phyloP scores from a whole-genome alignment of 805 yeast species.

The Wickerhamomyces strasburgensis region DNA sequence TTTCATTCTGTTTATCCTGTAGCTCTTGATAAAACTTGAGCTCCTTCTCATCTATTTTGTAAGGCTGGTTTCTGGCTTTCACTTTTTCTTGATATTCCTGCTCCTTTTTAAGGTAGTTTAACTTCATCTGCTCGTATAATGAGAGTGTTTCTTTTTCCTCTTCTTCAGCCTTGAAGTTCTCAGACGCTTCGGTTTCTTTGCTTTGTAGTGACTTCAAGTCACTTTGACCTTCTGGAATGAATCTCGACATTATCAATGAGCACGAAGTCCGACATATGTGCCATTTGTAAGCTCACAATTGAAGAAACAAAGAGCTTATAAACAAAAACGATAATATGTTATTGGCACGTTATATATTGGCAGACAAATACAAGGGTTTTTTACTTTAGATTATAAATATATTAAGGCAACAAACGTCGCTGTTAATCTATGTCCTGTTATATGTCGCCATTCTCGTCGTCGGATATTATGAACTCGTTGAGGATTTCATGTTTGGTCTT shows the following conservation, averaged over 20 bases:
- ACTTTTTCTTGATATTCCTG: slow-evolving; percentile 21
- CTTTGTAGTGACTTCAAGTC: slow-evolving; percentile 18
- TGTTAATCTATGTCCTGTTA: no score
- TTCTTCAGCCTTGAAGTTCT: slow-evolving; percentile 15
- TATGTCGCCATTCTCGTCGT: slow-evolving; percentile 29
- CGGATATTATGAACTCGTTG: slow-evolving; percentile 42
- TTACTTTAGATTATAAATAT: no score
- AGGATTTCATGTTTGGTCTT: slow-evolving; percentile 34
- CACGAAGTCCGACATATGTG: no score
- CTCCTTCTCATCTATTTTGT: slow-evolving; percentile 18
- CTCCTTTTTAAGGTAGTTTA: slow-evolving; percentile 23
- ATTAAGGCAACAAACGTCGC: no score
- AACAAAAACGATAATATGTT: no score
- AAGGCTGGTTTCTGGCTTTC: slow-evolving; percentile 18
- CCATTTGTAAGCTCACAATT: no score
- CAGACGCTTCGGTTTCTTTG: slow-evolving; percentile 16
- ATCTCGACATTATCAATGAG: slow-evolving; percentile 23
- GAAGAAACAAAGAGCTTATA: no score
- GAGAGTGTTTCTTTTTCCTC: slow-evolving; percentile 22
- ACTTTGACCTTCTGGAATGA: slow-evolving; percentile 25
- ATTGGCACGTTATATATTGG: neutral
- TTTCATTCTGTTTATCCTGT: slow-evolving; percentile 5
- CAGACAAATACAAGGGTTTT: neutral
- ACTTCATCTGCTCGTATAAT: slow-evolving; percentile 25
- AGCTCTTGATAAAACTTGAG: slow-evolving; percentile 16